Evolutionary conservation across 2,329 filamentous ascomycete genomes (phyloP), one percentile per base, ranked within the genome.

Genomic region (Epichloe hybrida): DNA sequence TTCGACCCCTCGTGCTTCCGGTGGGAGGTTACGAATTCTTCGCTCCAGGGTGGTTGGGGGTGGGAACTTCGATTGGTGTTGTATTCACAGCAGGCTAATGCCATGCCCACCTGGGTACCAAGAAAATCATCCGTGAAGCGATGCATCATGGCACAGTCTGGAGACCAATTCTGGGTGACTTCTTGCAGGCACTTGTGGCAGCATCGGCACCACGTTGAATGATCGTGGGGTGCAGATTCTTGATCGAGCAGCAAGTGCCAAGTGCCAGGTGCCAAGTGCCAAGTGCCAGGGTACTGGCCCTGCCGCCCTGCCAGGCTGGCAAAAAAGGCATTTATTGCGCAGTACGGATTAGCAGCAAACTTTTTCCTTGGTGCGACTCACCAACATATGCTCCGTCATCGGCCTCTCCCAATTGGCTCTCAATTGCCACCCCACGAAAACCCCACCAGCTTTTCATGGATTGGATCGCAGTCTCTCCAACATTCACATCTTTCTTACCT

Each of bases 371-470:
- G 36, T 40, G 35, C 13, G 20, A n/a, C 46, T 15, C 27, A 41
- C 15, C 36, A 37, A 42, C 38, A 23, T 31, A 3, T 9, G 46
- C 46, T 48, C 46, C 46, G 46, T 48, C 46, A 48, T 48, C 46
- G 38, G 46, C 40, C n/a, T 38, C 2, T 48, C 27, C n/a, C 38
- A 48, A 48, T 48, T 48, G 46, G 46, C 17, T 42, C 27, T 42
- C 27, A 13, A 27, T 13, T 41, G 13, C 27, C 38, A 48, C 46
- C 38, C 46, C 46, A 41, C 38, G 46, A 6, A 9, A 35, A 48
- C 46, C 46, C 46, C 46, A 23, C 46, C 39, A 48, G 39, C 37
- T 34, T 41, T 48, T 48, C 38, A 15, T 23, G 23, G 8, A 17
- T 48, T 23, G n/a, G n/a, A 20, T 41, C 7, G n/a, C 23, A 9